Evolutionary conservation across 2,329 filamentous ascomycete species (phyloP).

Genomic region (Triangularia setosa): DNA sequence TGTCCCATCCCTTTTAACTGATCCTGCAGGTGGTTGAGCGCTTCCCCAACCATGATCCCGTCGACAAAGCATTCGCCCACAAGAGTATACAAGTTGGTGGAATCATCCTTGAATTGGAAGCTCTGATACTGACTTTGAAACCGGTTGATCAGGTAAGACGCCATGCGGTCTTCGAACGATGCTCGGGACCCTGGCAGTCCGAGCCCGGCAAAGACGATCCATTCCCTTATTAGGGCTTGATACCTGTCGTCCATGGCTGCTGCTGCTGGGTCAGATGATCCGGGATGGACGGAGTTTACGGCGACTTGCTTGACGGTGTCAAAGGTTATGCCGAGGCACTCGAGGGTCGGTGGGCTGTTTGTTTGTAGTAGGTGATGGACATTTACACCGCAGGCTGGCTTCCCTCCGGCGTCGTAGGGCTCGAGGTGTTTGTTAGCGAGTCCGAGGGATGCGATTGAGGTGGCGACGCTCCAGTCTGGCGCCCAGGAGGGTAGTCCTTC

Average conservation of each 20-base stretch:
- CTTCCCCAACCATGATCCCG: neutral
- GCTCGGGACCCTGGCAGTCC: neutral
- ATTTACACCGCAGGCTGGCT: neutral
- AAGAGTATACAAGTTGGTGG: neutral
- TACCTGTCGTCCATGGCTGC: neutral
- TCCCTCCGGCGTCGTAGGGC: neutral
- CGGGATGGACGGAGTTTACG: neutral
- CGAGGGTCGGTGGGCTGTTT: neutral
- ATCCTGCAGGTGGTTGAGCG: neutral
- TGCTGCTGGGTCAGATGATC: too few relatives aligned
- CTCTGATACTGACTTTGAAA: neutral
- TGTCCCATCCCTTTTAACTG: neutral
- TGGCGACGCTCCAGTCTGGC: neutral
- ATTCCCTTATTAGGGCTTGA: neutral
- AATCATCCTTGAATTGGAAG: neutral
- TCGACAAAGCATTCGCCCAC: neutral
- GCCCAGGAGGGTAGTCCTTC: neutral
- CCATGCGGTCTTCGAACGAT: neutral
- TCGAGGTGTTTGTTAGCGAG: neutral
- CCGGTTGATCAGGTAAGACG: neutral
- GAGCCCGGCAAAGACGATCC: neutral
- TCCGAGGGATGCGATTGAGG: neutral
- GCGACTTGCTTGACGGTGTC: neutral
- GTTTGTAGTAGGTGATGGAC: neutral
- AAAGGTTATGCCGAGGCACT: neutral